These are phyloP conservation scores for Lachancea dasiensis DNA, from an alignment of 805 yeast species.

Conservation along the genomic window DNA sequence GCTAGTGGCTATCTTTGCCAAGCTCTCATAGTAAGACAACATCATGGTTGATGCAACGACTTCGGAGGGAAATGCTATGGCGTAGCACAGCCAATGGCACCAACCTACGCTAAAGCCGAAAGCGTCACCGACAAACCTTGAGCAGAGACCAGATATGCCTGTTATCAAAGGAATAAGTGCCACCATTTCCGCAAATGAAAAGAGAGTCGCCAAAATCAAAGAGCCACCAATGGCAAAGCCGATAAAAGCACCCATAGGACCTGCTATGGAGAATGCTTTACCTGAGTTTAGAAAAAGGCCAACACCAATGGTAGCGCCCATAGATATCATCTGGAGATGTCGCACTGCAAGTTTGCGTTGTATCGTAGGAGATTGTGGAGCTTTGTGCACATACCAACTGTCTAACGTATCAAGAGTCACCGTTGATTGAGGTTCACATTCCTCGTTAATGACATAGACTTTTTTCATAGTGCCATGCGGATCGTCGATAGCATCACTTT, in stretches of 20 bases:
- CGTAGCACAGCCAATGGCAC: conserved; percentile 66
- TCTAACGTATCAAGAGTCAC: neutral
- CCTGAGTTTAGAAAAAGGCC: conserved; percentile 68
- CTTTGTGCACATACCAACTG: neutral
- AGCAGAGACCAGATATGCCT: conserved; percentile 68
- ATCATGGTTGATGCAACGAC: conserved; percentile 74
- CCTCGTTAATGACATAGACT: conserved; percentile 4
- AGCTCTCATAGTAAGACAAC: conserved; percentile 57
- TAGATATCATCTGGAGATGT: conserved; percentile 71
- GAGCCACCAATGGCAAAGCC: conserved; percentile 62
- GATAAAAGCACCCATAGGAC: conserved; percentile 68
- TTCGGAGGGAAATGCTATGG: conserved; percentile 71
- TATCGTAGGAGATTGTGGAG: conserved; percentile 16
- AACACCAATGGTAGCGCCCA: conserved; percentile 76
- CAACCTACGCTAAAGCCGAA: conserved; percentile 72
- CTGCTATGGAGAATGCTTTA: conserved; percentile 65
- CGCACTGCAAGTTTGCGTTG: conserved; percentile 58
- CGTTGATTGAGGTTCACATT: conserved; percentile 5
- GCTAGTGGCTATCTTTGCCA: conserved; percentile 42
- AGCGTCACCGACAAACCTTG: conserved; percentile 72
- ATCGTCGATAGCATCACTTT: conserved; percentile 11
- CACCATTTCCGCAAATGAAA: conserved; percentile 76
- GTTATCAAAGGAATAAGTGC: conserved; percentile 74
- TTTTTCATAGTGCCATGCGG: conserved; percentile 7
- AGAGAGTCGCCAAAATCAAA: conserved; percentile 61